These are phyloP conservation scores for Geoglossum cookeanum DNA, from an alignment of 2,329 filamentous ascomycete genomes.

Conservation along the genomic window DNA sequence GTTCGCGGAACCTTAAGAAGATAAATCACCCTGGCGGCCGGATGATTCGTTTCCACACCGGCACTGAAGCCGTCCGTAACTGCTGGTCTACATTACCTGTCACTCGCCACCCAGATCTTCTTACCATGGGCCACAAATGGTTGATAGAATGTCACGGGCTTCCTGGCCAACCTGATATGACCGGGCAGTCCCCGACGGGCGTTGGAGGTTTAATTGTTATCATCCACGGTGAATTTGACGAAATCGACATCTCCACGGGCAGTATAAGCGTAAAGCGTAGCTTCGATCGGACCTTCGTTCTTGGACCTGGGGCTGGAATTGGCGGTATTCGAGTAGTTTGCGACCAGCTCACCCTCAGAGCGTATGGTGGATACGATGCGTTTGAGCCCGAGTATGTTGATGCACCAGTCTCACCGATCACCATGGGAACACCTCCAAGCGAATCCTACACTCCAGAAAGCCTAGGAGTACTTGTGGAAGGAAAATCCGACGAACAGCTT, in stretches of 20 bases:
- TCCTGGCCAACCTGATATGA: conserved; percentile 50
- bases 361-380: conserved; percentile 38
- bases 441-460: conserved; percentile 17
- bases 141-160: conserved; percentile 66
- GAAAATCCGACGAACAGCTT: conserved; percentile 29
- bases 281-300: conserved; percentile 64
- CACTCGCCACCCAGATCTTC: conserved; percentile 57
- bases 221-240: conserved; percentile 71
- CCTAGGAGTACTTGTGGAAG: conserved; percentile 23
- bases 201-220: conserved; percentile 63
- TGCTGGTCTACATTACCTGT: conserved; percentile 51
- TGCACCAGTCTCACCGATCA: conserved; percentile 16
- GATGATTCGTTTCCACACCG: conserved; percentile 46
- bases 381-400: conserved; percentile 25
- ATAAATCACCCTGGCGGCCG: conserved; percentile 42
- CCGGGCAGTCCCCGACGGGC: conserved; percentile 39
- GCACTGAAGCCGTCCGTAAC: conserved; percentile 43
- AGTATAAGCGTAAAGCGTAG: conserved; percentile 45
- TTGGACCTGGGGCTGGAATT: conserved; percentile 53
- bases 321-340: conserved; percentile 55
- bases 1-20: conserved; percentile 58
- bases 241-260: conserved; percentile 38
- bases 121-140: conserved; percentile 49
- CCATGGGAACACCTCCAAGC: conserved; percentile 8
- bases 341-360: conserved; percentile 57